These are phyloP conservation scores for Xylariaceae sp. DNA, from an alignment of 2,329 filamentous ascomycete genomes.

Conservation along the genomic window DNA sequence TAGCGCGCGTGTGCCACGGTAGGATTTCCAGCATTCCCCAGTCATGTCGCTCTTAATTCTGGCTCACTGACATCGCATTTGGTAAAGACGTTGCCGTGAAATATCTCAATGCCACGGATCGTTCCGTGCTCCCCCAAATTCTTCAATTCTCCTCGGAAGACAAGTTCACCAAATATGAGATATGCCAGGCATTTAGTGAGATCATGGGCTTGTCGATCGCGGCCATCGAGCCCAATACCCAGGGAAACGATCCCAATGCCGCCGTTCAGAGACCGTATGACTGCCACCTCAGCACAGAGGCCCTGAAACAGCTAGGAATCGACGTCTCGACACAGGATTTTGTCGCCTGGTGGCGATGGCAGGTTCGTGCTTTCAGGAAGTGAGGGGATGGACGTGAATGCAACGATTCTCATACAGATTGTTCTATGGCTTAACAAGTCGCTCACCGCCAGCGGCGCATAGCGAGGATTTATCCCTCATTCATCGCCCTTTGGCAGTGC, in stretches of 20 bases:
- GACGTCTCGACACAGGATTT: conserved; percentile 73
- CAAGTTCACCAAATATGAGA: conserved; percentile 83
- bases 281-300: conserved; percentile 77
- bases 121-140: conserved; percentile 58
- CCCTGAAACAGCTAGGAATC: conserved; percentile 68
- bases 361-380: conserved; percentile 56
- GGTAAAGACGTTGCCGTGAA: conserved; percentile 62
- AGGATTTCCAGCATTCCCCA: conserved; percentile 32
- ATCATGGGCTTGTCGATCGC: conserved; percentile 72
- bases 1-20: conserved; percentile 71
- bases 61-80: conserved; percentile 13
- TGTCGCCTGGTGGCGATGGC: conserved; percentile 71
- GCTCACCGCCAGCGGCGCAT: too few relatives aligned
- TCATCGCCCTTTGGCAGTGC: too few relatives aligned
- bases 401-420: background rate
- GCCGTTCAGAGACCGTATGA: conserved; percentile 79
- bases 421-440: background rate
- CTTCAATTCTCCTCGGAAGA: conserved; percentile 88
- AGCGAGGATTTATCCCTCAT: background rate
- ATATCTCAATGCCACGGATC: conserved; percentile 53
- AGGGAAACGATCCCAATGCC: conserved; percentile 68
- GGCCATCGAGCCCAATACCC: conserved; percentile 63
- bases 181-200: conserved; percentile 71
- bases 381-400: conserved; percentile 29
- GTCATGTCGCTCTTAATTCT: background rate